These are phyloP conservation scores for Salvia miltiorrhiza DNA, from an alignment of 257 asterid species.

Conservation along the genomic window DNA sequence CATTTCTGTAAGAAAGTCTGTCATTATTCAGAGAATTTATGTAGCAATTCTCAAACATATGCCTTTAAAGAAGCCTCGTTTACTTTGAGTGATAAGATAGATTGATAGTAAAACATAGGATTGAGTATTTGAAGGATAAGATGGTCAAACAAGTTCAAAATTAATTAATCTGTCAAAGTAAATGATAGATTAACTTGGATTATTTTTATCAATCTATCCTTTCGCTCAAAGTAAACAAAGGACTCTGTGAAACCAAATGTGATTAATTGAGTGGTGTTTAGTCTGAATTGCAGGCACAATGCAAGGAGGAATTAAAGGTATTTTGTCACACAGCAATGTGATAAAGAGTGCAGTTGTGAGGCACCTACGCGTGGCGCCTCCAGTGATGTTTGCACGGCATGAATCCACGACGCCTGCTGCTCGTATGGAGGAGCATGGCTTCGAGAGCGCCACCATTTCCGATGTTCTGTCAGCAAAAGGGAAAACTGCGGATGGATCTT, in stretches of 20 bases:
- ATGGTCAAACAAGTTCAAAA: too few relatives aligned
- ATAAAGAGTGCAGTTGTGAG: conserved; percentile 64
- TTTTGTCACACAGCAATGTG: conserved; percentile 58
- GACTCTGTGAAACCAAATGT: too few relatives aligned
- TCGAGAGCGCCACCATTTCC: conserved; percentile 79
- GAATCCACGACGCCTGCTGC: conserved; percentile 67
- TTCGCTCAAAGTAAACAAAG: too few relatives aligned
- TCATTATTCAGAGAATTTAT: neutral
- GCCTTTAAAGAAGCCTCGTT: neutral
- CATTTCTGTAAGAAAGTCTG: neutral
- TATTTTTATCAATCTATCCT: too few relatives aligned
- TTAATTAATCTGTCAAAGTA: too few relatives aligned
- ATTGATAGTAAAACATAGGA: too few relatives aligned
- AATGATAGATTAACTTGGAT: too few relatives aligned
- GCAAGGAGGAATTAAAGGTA: conserved; percentile 76
- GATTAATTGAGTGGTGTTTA: neutral
- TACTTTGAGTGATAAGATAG: too few relatives aligned
- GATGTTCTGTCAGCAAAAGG: conserved; percentile 70
- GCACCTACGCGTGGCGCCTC: conserved; percentile 58
- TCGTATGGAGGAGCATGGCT: conserved; percentile 86
- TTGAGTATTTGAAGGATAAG: too few relatives aligned
- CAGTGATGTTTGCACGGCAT: conserved; percentile 45
- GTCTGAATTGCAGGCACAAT: conserved; percentile 41
- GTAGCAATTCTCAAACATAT: neutral
- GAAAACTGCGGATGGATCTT: conserved; percentile 85